phyloP scores from a whole-genome alignment of 1,284 basidiomycete genomes.

The Schizophyllum amplum region DNA sequence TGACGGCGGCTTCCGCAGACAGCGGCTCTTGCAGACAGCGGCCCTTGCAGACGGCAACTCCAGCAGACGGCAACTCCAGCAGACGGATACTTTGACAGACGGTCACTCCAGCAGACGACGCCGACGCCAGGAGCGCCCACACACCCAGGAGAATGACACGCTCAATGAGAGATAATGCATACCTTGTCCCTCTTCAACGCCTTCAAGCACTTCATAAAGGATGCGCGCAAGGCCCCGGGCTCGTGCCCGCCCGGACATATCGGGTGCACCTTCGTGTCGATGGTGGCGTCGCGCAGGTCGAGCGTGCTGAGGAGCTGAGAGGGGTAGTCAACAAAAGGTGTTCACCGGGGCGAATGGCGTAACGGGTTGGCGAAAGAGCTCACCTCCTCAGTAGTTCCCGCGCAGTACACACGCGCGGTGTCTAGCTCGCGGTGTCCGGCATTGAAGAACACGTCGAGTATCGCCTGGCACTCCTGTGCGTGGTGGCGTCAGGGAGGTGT shows the following conservation, averaged over 20 bases:
- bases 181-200: slow-evolving; percentile 29
- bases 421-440: slow-evolving; percentile 40
- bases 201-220: slow-evolving; percentile 31
- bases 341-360: no score
- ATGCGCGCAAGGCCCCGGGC: slow-evolving; percentile 26
- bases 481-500: background rate
- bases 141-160: no score
- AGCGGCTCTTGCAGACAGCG: no score
- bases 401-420: slow-evolving; percentile 40
- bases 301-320: slow-evolving; percentile 37
- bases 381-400: slow-evolving; percentile 45
- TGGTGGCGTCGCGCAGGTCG: slow-evolving; percentile 29
- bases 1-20: no score
- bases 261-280: slow-evolving; percentile 49
- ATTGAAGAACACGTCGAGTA: slow-evolving; percentile 37
- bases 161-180: no score
- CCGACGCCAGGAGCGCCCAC: no score
- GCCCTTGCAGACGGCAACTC: no score
- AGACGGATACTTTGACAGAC: no score
- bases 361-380: no score
- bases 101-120: no score
- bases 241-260: slow-evolving; percentile 30
- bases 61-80: no score
- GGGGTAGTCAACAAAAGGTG: no score
- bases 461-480: slow-evolving; percentile 31